These are phyloP conservation scores for Nematocida homosporus DNA, from an alignment of 371 early-diverging fungal species.

Conservation along the genomic window DNA sequence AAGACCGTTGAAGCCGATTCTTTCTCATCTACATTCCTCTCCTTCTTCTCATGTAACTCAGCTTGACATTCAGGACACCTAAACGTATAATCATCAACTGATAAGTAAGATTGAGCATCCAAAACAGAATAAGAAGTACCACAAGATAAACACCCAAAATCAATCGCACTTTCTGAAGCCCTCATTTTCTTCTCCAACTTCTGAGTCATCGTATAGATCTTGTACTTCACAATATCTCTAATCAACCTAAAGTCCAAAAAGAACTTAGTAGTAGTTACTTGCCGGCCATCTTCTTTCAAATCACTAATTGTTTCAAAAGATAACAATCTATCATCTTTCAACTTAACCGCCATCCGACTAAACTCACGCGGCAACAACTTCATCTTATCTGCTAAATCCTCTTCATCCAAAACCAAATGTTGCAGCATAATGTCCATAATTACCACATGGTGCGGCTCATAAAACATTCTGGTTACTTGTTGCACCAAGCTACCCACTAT, in stretches of 20 bases:
- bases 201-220: conserved; percentile 68
- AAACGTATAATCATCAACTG: conserved; percentile 61
- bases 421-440: conserved; percentile 66
- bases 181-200: conserved; percentile 59
- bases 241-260: conserved; percentile 66
- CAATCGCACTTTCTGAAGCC: conserved; percentile 42
- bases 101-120: conserved; percentile 64
- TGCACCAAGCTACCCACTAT: conserved; percentile 62
- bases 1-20: conserved; percentile 32
- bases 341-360: conserved; percentile 62
- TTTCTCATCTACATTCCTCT: conserved; percentile 30
- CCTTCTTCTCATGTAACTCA: conserved; percentile 64
- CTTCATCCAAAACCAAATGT: conserved; percentile 63
- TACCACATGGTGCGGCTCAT: conserved; percentile 65
- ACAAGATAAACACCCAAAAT: conserved; percentile 63
- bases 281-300: conserved; percentile 59
- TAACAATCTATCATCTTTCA: conserved; percentile 67
- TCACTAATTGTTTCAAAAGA: conserved; percentile 66
- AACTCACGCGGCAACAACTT: conserved; percentile 67
- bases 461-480: conserved; percentile 63
- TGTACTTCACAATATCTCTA: conserved; percentile 68
- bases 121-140: conserved; percentile 61
- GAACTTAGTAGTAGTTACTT: conserved; percentile 58
- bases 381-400: conserved; percentile 64
- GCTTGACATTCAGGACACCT: conserved; percentile 65